Base-by-base conservation (phyloP, 2,329 filamentous ascomycete genomes). In the Stachybotrys elegans region DNA sequence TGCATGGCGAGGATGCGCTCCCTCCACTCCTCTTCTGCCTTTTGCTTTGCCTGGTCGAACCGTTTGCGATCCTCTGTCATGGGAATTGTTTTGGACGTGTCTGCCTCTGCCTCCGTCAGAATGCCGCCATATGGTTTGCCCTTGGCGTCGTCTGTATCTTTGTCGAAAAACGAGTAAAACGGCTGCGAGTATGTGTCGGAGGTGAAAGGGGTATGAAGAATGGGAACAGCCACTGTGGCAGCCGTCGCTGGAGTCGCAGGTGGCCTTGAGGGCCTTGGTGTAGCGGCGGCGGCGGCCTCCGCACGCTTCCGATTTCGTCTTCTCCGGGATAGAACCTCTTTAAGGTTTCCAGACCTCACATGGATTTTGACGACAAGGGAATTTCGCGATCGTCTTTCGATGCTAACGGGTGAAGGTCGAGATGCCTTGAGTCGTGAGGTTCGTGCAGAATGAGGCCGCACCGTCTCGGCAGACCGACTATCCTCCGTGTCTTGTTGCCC, bases 41-140 rank as follows among this genome's bases (percentile, higher is more conserved):
- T 89, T 56, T 91, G 84, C 48, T 93, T 88, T 16, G 93, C 91
- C 52, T 89, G 81, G 54, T 96, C 90, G 55, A 98, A 98, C 9
- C 84, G 83, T 49, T 86, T 83, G 38, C 92, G 83, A 61, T 98
- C 93, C 42, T 83, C 79, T 36, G 84, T 77, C 25, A 81, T 78
- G 1, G 93, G 93, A 31, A 95, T 75, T 0, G 93, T 97, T 57
- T 88, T 88, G 3, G 86, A 83, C 0, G 93, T 98, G 58, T 97
- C 92, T 1, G 91, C 91, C 62, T 98, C 92, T 0, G 76, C 75
- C 63, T 97, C 92, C 0, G 80, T 87, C 22, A 98, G 73, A 42
- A 98, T 95, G 2, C 93, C 93, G 22, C 93, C 93, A 52, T 97
- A 98, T 0, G 93, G 93, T 61, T 95, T 97, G 40, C 86, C 86